Evolutionary conservation across 352 stramenopile species (phyloP), one percentile per base, ranked within the genome.

Genomic region (Pythium guiyangense): DNA sequence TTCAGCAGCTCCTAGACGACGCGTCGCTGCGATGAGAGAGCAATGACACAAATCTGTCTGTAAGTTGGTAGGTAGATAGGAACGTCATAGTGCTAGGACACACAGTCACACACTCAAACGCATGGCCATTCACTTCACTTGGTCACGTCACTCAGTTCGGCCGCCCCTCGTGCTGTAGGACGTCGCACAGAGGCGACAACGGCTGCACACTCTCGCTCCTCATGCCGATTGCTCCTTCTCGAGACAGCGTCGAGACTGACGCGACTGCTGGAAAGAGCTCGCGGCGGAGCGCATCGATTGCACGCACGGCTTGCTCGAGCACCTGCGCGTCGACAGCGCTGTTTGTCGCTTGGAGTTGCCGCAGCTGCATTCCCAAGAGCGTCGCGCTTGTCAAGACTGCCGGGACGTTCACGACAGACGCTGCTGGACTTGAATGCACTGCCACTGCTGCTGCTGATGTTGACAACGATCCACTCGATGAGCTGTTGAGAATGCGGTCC

Each of bases 1-100:
- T 83, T 46, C 70, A 77, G 49, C 61, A 70, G 31, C 65, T 83
- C 25, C 62, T 83, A 9, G 68, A 76, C 39, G 68, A 76, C 25
- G 43, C 58, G 9, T 54, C 58, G 2, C 37, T 35, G 35, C 26
- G 58, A 48, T 52, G 22, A 31, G 44, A 8, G 44, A 31, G 20
- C 44, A 14, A 22, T 27, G 43, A 11, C 11, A 27, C n/a, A 18
- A 14, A n/a, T 49, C 12, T 27, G 44, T 52, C 27, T 52, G 27
- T 52, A 14, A n/a, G 11, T 52, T 15, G 26, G 44, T 52, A 10
- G 34, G 18, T 40, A 34, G 45, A 11, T 49, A 18, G 35, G 9
- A 40, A 40, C 9, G 22, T 22, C 22, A 22, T 22, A 22, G 22
- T 22, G 22, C 22, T 22, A 22, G 22, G 22, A 22, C 22, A 22